Percentiles rank a stretch among this genome's conserved stretches.
Conservation (phyloP, 2,329 filamentous ascomycete genomes). For the Ciborinia camelliae region DNA sequence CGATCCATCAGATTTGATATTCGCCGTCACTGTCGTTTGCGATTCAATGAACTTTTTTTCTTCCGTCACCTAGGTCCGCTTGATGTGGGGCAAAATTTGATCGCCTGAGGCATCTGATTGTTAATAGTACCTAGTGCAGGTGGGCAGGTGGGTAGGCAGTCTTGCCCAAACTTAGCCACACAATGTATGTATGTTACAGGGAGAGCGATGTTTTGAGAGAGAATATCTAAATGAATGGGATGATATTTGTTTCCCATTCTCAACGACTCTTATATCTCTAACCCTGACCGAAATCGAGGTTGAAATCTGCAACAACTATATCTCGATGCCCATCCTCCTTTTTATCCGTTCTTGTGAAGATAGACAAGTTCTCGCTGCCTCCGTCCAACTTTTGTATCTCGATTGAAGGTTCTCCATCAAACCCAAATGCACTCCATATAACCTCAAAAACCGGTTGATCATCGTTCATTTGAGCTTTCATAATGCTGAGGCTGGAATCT, state of each 20-base stretch:
- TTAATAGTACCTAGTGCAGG: too few relatives aligned
- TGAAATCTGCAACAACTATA: constrained; percentile 30
- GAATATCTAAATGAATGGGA: not conserved
- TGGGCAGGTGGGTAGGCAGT: too few relatives aligned
- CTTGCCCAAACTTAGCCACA: not conserved
- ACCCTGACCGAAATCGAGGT: not conserved
- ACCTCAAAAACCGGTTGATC: constrained; percentile 18
- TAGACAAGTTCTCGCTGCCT: constrained; percentile 25
- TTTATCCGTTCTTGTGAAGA: constrained; percentile 28
- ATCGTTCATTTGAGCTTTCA: constrained; percentile 19
- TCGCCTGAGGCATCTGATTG: constrained; percentile 15
- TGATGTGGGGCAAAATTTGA: not conserved
- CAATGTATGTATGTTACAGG: not conserved
- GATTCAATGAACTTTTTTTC: constrained; percentile 4
- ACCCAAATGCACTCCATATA: constrained; percentile 28
- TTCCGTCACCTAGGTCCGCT: not conserved
- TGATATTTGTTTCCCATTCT: not conserved
- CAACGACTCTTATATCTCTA: not conserved
- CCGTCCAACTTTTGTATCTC: constrained; percentile 28
- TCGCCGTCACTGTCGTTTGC: constrained; percentile 52
- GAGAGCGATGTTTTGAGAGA: not conserved
- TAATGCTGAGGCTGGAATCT: constrained; percentile 28
- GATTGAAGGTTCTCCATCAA: constrained; percentile 31
- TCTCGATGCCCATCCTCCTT: constrained; percentile 15
- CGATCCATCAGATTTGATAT: constrained; percentile 58